phyloP scores from a whole-genome alignment of 495 filamentous ascomycete species.

The Echria macrotheca region DNA sequence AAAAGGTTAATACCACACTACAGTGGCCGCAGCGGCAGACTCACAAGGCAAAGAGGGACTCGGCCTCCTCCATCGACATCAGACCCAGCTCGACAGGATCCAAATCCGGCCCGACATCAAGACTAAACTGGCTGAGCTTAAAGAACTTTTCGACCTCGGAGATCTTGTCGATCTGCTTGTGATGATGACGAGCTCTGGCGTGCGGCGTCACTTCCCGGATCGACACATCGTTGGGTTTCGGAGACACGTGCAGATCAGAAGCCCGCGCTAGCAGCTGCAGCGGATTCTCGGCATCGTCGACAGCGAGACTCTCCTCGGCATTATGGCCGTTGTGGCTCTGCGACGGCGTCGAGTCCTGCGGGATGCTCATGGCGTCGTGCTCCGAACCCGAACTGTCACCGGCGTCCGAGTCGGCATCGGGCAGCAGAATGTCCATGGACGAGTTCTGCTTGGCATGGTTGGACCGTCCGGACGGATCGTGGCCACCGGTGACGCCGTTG shows the following conservation, averaged over 20 bases:
- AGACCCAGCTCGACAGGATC: constrained; percentile 65
- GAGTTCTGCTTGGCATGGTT: constrained; percentile 6
- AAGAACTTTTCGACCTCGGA: constrained; percentile 51
- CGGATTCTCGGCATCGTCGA: constrained; percentile 71
- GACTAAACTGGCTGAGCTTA: constrained; percentile 51
- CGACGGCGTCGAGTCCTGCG: constrained; percentile 26
- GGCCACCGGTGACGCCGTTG: constrained; percentile 10
- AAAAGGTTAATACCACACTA: background rate
- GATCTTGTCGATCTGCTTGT: constrained; percentile 24
- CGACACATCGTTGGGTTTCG: constrained; percentile 26
- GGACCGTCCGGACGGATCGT: constrained; percentile 6
- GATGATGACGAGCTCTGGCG: constrained; percentile 18
- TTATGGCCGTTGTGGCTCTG: constrained; percentile 27
- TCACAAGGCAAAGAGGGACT: constrained; percentile 59
- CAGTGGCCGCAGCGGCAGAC: constrained; percentile 9
- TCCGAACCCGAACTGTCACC: constrained; percentile 30
- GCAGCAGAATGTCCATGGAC: constrained; percentile 18
- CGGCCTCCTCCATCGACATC: constrained; percentile 55
- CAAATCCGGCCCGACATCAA: constrained; percentile 56
- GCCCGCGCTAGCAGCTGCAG: constrained; percentile 65
- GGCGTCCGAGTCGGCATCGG: constrained; percentile 26
- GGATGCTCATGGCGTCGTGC: constrained; percentile 26
- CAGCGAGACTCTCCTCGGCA: constrained; percentile 40
- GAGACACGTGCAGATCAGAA: constrained; percentile 59
- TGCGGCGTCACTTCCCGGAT: constrained; percentile 19